A percentile compares a stretch with the other conserved stretches of the same genome.
These are phyloP conservation scores for Polyporus arcularius DNA, from an alignment of 768 basidiomycete species.

Conservation along the genomic window DNA sequence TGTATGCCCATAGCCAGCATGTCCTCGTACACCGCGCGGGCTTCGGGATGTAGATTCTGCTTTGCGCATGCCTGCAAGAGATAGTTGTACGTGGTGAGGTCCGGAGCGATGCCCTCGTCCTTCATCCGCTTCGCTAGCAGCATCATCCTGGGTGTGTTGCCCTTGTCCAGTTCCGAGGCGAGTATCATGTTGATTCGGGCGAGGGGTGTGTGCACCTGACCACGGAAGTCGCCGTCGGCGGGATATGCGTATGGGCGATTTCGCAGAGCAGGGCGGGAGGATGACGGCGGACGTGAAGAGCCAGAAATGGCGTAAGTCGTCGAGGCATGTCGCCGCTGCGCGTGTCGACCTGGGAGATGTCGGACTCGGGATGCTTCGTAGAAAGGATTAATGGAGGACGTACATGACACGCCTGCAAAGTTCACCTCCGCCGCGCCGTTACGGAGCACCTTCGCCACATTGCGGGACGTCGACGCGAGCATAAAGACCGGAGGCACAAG, in stretches of 20 bases:
- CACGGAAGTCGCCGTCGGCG: slow-evolving; percentile 25
- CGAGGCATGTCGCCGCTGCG: slow-evolving; percentile 18
- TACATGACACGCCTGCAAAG: too few relatives aligned
- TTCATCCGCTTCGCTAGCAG: slow-evolving; percentile 60
- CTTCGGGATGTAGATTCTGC: slow-evolving; percentile 48
- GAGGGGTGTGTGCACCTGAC: slow-evolving; percentile 16
- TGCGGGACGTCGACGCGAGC: slow-evolving; percentile 30
- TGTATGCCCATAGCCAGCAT: slow-evolving; percentile 54
- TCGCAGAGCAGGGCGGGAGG: not conserved
- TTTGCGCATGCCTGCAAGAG: slow-evolving; percentile 52
- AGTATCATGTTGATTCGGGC: slow-evolving; percentile 33
- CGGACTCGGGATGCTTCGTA: not conserved
- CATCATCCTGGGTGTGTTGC: slow-evolving; percentile 43
- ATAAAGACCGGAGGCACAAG: slow-evolving; percentile 8
- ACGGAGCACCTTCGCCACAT: slow-evolving; percentile 18
- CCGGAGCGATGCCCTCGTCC: slow-evolving; percentile 48
- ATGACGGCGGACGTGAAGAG: not conserved
- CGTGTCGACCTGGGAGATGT: not conserved
- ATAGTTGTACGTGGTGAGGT: slow-evolving; percentile 55
- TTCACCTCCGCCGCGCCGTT: not conserved
- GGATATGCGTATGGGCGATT: slow-evolving; percentile 30
- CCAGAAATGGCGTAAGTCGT: not conserved
- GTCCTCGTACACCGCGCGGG: slow-evolving; percentile 69
- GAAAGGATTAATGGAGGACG: not conserved
- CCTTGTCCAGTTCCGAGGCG: slow-evolving; percentile 37